A percentile compares a stretch with the other conserved stretches of the same genome.
phyloP scores from a whole-genome alignment of 2,329 filamentous ascomycete genomes.

The Colletotrichum brevisporum region DNA sequence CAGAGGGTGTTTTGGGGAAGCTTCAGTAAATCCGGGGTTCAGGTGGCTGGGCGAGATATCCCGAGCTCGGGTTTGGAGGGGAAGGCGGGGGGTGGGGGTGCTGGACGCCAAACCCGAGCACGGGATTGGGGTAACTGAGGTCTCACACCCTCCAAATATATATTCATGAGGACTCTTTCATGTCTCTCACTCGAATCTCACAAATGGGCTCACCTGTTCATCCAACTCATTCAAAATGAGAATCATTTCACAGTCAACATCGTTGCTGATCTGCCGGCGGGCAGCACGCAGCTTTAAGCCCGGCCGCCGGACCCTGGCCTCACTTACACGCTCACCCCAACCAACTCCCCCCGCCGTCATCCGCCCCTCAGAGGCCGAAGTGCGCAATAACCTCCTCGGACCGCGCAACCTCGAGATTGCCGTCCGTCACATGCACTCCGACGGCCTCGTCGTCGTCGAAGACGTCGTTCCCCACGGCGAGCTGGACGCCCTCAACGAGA shows the following conservation, averaged over 20 bases:
- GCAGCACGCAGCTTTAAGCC: not conserved
- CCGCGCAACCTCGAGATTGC: constrained; percentile 69
- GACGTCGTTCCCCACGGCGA: constrained; percentile 63
- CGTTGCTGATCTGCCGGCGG: not conserved
- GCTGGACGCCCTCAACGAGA: constrained; percentile 69
- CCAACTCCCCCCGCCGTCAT: constrained; percentile 44
- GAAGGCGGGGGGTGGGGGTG: constrained; percentile 19
- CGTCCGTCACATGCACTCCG: constrained; percentile 63
- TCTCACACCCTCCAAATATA: constrained; percentile 8
- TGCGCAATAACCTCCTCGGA: constrained; percentile 46
- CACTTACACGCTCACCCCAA: constrained; percentile 19
- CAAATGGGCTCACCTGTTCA: not conserved
- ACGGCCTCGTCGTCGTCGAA: constrained; percentile 71
- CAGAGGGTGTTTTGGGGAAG: not conserved
- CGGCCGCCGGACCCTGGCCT: constrained; percentile 16
- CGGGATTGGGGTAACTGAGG: constrained; percentile 42
- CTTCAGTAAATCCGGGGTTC: not conserved
- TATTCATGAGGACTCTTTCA: not conserved
- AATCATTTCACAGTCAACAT: not conserved
- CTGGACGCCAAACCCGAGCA: constrained; percentile 42
- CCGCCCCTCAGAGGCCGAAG: constrained; percentile 50
- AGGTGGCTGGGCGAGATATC: constrained; percentile 41
- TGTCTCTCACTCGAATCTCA: not conserved
- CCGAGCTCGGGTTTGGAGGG: constrained; percentile 51
- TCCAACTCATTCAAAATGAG: not conserved